Base-by-base conservation (phyloP, 768 basidiomycete genomes). In the Hygrophorus pudorinus region DNA sequence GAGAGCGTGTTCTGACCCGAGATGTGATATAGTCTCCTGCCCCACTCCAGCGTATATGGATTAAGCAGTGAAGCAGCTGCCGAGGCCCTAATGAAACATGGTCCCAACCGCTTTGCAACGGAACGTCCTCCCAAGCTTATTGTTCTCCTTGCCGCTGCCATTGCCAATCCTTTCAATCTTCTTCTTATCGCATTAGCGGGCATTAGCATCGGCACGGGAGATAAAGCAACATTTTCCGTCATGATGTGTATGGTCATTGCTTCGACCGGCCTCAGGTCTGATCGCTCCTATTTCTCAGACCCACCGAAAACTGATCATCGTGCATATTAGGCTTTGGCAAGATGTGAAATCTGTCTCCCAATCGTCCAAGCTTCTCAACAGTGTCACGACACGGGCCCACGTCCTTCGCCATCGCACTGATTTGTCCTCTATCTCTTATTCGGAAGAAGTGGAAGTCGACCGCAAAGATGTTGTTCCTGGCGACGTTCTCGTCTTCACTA, bases 191-290 rank as follows among this genome's bases (percentile, higher is more conserved):
- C 60, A 36, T 60, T 63, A 7, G 62, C 62, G 0, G 0, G 56
- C 4, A 41, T 65, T 31, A 65, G 59, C 30, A 51, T 60, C n/a
- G 64, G 57, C 11, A 63, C 62, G 12, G 8, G 55, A 35, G 63
- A 64, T 16, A 21, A 56, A 11, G 53, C 62, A 5, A 63, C 62
- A 2, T 63, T 65, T 27, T 49, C 50, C 7, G 62, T 63, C 37
- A 62, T 63, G 61, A 53, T 65, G 30, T 44, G 49, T 30, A 63
- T 63, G 62, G 62, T 65, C 2, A 41, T 64, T 24, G 62, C 63
- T 35, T 64, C 64, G 10, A 60, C 60, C 2, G 53, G 56, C 9
- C 38, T 63, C 39, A 59, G 62, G 54, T 63, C 38, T 32, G n/a
- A 40, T 31, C 62, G 5, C 12, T 14, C 4, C 14, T 28, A 24